Evolutionary conservation across 176 grass and related monocot species (phyloP).

Genomic region (Miscanthus lutarioriparius): DNA sequence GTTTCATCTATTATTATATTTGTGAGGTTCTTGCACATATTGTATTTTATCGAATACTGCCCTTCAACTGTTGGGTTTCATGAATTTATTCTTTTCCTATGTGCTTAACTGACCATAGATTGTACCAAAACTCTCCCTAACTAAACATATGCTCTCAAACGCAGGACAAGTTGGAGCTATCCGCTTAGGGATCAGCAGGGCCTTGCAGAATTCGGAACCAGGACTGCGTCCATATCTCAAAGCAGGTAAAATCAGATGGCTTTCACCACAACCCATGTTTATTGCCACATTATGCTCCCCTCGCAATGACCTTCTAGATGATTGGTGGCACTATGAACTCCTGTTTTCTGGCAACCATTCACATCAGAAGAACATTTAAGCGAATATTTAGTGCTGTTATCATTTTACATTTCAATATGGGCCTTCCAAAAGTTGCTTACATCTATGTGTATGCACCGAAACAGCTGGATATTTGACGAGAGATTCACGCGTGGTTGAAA

Average conservation of each 20-base stretch:
- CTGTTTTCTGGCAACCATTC: neutral
- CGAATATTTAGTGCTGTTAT: neutral
- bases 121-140: neutral
- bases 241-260: conserved; percentile 61
- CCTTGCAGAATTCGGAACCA: conserved; percentile 94
- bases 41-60: neutral
- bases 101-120: conserved; percentile 1
- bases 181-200: conserved; percentile 88
- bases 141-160: neutral
- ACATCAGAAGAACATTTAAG: neutral
- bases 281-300: neutral
- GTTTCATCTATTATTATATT: neutral
- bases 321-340: neutral
- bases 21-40: neutral
- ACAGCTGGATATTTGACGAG: conserved; percentile 91
- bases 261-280: neutral
- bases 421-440: conserved; percentile 14
- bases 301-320: neutral
- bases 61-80: neutral
- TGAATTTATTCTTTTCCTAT: neutral
- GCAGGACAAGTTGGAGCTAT: conserved; percentile 95
- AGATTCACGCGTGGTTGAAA: conserved; percentile 86
- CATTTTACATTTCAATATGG: conserved; percentile 4
- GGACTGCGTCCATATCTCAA: conserved; percentile 80
- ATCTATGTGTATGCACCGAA: conserved; percentile 15